Percentiles rank a stretch among this genome's conserved stretches.
phyloP scores from a whole-genome alignment of 768 basidiomycete species.

The Megacollybia marginata region DNA sequence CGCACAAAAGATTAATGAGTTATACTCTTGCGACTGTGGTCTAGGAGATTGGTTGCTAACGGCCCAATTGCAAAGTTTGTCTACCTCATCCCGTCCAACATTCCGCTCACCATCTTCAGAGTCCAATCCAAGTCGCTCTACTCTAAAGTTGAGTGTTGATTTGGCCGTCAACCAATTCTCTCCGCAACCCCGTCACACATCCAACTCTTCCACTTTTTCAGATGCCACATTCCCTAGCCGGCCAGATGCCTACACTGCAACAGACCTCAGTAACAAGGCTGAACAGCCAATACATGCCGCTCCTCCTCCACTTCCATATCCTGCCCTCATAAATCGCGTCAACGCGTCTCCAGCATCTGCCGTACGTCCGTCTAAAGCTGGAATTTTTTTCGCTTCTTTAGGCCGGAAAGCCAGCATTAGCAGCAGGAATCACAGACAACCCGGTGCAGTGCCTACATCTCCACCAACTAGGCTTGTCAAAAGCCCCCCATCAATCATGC shows the following conservation, averaged over 20 bases:
- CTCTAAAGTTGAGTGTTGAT: background rate
- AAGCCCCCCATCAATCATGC: slow-evolving; percentile 23
- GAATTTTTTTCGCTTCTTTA: slow-evolving; percentile 68
- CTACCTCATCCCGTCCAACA: background rate
- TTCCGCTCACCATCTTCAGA: slow-evolving; percentile 3
- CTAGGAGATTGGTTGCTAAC: slow-evolving; percentile 68
- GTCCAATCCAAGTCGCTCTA: slow-evolving; percentile 19
- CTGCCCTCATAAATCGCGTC: slow-evolving; percentile 39
- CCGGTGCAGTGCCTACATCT: slow-evolving; percentile 16
- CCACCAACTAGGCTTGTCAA: slow-evolving; percentile 29
- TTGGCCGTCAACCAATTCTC: slow-evolving; percentile 17
- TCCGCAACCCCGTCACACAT: slow-evolving; percentile 60
- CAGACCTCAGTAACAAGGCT: slow-evolving; percentile 52
- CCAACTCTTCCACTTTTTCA: slow-evolving; percentile 64
- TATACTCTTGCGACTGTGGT: slow-evolving; percentile 70
- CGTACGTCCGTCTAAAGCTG: slow-evolving; percentile 34
- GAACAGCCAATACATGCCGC: slow-evolving; percentile 50
- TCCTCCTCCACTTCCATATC: slow-evolving; percentile 67
- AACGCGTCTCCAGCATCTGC: slow-evolving; percentile 27
- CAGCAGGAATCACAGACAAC: slow-evolving; percentile 16
- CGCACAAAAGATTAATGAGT: slow-evolving; percentile 76
- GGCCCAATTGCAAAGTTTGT: slow-evolving; percentile 48
- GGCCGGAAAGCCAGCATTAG: slow-evolving; percentile 61
- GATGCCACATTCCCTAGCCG: slow-evolving; percentile 76
- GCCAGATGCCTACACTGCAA: slow-evolving; percentile 71